Evolutionary conservation across 2,329 filamentous ascomycete genomes (phyloP).

Genomic region (Cytospora schulzeri): DNA sequence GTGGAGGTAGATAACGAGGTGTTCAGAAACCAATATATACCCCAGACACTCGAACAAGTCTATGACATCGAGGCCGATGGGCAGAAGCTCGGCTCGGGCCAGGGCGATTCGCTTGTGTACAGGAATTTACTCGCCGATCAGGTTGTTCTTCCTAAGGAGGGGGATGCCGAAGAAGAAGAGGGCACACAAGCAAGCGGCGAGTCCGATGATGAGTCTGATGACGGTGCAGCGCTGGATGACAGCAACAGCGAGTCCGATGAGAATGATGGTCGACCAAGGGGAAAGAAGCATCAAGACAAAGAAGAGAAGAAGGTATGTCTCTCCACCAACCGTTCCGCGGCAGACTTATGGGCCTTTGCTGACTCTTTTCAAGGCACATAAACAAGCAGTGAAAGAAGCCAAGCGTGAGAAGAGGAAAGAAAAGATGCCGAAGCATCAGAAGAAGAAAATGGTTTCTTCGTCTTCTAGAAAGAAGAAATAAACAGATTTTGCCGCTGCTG

Average conservation of each 20-base stretch:
- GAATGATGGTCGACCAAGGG: conserved; percentile 70
- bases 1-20: conserved; percentile 85
- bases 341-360: not conserved
- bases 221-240: conserved; percentile 52
- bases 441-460: conserved; percentile 79
- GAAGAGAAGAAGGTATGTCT: conserved; percentile 73
- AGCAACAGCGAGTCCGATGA: conserved; percentile 57
- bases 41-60: conserved; percentile 91
- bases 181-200: conserved; percentile 43
- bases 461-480: conserved; percentile 66
- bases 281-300: conserved; percentile 88
- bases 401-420: conserved; percentile 91
- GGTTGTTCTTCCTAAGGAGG: conserved; percentile 47
- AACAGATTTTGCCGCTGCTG: conserved; percentile 25
- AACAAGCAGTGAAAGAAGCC: conserved; percentile 89
- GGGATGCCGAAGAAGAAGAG: conserved; percentile 36
- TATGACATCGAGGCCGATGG: conserved; percentile 94
- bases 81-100: conserved; percentile 72
- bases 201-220: conserved; percentile 49
- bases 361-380: conserved; percentile 60
- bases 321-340: not conserved
- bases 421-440: conserved; percentile 95
- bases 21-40: conserved; percentile 95
- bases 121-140: conserved; percentile 78
- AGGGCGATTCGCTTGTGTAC: conserved; percentile 80